These are phyloP conservation scores for Piper betle DNA, from an alignment of 164 flowering plant species.

Conservation along the genomic window DNA sequence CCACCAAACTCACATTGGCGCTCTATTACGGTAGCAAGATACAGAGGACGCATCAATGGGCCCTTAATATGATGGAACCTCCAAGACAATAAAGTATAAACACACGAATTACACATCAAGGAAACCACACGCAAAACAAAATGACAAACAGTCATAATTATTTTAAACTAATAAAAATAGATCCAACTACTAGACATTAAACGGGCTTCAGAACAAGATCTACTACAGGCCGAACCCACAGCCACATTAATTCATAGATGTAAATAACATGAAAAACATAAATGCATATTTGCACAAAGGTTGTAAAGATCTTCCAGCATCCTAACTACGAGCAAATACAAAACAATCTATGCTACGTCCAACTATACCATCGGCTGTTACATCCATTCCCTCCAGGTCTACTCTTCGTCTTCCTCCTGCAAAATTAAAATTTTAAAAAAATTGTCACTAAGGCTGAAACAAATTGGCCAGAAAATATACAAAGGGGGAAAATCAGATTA, in stretches of 20 bases:
- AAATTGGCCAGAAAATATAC: not conserved
- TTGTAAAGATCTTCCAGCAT: not conserved
- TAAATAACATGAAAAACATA: no score
- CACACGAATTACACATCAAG: no score
- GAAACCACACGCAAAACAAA: no score
- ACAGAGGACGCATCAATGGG: no score
- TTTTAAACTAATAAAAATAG: no score
- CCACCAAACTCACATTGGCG: no score
- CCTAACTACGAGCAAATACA: not conserved
- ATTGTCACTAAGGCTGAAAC: not conserved
- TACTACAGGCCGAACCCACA: not conserved
- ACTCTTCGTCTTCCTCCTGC: conserved; percentile 11
- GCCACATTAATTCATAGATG: not conserved
- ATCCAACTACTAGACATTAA: not conserved
- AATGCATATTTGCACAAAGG: not conserved
- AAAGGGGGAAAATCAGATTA: not conserved
- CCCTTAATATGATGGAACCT: no score
- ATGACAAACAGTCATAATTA: no score
- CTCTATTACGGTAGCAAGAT: no score
- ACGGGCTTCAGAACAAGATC: not conserved
- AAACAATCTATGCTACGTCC: not conserved
- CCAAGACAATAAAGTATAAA: no score
- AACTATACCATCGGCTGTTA: not conserved
- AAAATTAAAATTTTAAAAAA: not conserved
- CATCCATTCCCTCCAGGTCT: not conserved